phyloP scores from a whole-genome alignment of 495 filamentous ascomycete genomes.

The Tuber calosporum region DNA sequence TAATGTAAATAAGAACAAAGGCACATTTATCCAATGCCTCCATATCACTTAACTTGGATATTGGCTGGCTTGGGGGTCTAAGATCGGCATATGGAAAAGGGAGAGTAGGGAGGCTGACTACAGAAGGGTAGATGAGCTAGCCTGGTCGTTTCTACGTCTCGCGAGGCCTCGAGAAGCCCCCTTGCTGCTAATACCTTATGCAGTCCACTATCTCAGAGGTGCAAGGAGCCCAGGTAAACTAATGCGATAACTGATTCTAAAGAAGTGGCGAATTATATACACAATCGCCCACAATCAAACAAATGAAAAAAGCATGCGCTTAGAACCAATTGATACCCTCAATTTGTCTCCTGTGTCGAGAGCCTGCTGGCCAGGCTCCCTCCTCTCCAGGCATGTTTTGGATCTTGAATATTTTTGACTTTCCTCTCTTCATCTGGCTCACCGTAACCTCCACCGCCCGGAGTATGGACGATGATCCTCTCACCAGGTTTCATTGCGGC shows the following conservation, averaged over 20 bases:
- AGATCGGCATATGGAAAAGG: too few species aligned
- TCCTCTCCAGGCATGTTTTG: conserved; percentile 54
- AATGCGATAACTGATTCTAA: not conserved
- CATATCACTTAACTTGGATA: too few species aligned
- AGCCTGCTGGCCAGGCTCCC: conserved; percentile 54
- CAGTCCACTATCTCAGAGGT: not conserved
- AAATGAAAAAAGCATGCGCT: not conserved
- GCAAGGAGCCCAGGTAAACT: not conserved
- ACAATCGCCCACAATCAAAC: not conserved
- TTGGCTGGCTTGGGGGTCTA: too few species aligned
- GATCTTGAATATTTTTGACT: conserved; percentile 47
- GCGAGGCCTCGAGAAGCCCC: not conserved
- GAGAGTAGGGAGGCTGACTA: not conserved
- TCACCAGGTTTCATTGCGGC: conserved; percentile 79
- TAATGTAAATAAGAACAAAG: too few species aligned
- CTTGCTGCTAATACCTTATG: not conserved
- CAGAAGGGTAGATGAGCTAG: not conserved
- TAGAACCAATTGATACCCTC: not conserved
- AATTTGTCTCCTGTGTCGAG: conserved; percentile 45
- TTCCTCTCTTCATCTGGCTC: conserved; percentile 47
- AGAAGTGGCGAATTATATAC: not conserved
- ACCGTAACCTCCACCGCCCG: conserved; percentile 70
- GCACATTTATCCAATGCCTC: not conserved
- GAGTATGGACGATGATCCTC: conserved; percentile 68
- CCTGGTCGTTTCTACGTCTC: not conserved